phyloP scores from a whole-genome alignment of 805 yeast species.

The Kuraishia ogatae region DNA sequence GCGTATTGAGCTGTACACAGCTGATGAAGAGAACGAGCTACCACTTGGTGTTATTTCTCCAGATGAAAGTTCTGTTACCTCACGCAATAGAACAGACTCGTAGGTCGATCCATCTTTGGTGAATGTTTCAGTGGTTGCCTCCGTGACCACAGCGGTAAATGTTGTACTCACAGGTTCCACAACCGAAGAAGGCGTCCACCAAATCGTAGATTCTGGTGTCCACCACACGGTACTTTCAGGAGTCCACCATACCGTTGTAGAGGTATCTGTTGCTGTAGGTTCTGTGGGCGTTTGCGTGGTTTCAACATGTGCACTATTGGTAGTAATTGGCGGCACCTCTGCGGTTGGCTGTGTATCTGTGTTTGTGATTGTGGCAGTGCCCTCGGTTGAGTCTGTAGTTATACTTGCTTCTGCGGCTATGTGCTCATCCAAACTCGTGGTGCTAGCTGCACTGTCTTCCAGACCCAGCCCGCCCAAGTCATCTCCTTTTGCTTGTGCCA shows the following conservation, averaged over 20 bases:
- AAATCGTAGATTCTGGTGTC: constrained; percentile 11
- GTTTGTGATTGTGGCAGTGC: neutral
- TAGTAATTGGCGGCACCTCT: neutral
- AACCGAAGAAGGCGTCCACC: constrained; percentile 11
- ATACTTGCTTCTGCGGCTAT: neutral
- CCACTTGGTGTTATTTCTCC: neutral
- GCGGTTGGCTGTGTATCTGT: neutral
- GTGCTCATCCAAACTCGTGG: neutral
- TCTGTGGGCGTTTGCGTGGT: neutral
- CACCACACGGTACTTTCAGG: constrained; percentile 21
- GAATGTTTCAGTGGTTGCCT: neutral
- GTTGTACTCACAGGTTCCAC: neutral
- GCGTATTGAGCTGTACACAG: neutral
- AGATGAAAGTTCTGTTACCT: neutral
- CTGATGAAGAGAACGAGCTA: neutral
- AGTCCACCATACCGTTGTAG: neutral
- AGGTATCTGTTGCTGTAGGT: neutral
- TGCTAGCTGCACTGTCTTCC: neutral
- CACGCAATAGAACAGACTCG: neutral
- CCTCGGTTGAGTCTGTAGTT: neutral
- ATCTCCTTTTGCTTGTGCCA: neutral
- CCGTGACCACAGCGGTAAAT: neutral
- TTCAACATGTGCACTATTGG: neutral
- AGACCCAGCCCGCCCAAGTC: neutral
- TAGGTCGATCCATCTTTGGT: neutral